These are phyloP conservation scores for Trichoderma endophyticum DNA, from an alignment of 2,329 filamentous ascomycete genomes.

Conservation along the genomic window DNA sequence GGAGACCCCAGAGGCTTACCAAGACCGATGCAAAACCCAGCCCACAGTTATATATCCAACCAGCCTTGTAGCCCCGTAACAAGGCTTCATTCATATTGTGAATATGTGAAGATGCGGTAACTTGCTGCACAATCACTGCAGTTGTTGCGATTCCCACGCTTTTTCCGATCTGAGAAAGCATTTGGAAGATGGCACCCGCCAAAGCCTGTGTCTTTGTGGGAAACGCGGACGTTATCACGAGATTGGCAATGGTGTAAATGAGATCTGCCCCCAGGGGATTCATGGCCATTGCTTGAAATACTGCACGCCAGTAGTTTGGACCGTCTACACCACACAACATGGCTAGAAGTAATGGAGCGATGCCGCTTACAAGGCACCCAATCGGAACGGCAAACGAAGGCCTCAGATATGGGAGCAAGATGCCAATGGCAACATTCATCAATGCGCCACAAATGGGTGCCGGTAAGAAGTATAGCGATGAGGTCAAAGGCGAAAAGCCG, in stretches of 20 bases:
- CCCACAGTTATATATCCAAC: neutral
- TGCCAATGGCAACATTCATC: neutral
- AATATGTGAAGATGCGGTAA: neutral
- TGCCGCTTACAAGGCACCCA: neutral
- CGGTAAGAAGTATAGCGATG: neutral
- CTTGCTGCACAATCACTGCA: slow-evolving; percentile 11
- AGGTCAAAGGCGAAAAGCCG: neutral
- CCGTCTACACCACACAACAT: neutral
- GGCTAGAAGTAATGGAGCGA: neutral
- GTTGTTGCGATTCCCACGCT: neutral
- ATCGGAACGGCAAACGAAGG: neutral
- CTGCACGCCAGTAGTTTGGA: neutral
- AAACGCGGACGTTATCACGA: neutral
- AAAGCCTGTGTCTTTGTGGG: neutral
- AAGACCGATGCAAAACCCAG: neutral
- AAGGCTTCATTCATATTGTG: neutral
- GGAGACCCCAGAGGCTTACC: neutral
- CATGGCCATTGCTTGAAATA: neutral
- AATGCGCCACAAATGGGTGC: neutral
- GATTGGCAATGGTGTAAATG: slow-evolving; percentile 3
- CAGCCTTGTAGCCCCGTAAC: neutral
- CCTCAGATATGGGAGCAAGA: neutral
- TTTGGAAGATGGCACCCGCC: neutral
- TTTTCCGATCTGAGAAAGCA: slow-evolving; percentile 4
- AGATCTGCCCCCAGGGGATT: neutral